Conservation (phyloP, 2,329 filamentous ascomycete genomes). For the Hypoxylon sp. region DNA sequence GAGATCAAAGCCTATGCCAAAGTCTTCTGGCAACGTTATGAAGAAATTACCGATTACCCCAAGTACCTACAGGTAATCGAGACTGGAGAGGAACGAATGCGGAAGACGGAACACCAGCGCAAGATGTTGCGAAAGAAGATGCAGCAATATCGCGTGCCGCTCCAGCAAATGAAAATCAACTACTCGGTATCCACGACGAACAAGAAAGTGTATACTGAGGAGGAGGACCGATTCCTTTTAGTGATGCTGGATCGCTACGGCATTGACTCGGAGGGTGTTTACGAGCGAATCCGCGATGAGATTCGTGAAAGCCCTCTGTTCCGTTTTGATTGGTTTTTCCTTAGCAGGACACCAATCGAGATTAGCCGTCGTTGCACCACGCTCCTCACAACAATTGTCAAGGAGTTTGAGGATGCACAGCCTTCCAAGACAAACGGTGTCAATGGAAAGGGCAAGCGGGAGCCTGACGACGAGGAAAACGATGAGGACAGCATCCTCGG, state of each 20-base stretch:
- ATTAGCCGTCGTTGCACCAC: constrained; percentile 93
- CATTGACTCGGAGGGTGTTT: constrained; percentile 87
- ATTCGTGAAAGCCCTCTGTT: constrained; percentile 94
- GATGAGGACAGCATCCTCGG: constrained; percentile 84
- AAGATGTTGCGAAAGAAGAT: constrained; percentile 96
- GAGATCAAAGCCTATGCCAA: constrained; percentile 93
- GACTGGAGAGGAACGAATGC: constrained; percentile 87
- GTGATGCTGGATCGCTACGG: constrained; percentile 93
- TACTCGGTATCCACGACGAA: constrained; percentile 99
- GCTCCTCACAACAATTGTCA: constrained; percentile 89
- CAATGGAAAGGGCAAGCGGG: constrained; percentile 78
- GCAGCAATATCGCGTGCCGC: constrained; percentile 92
- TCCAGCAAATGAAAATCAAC: constrained; percentile 98
- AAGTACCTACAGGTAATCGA: constrained; percentile 92
- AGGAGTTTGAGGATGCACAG: constrained; percentile 84
- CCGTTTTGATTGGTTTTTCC: constrained; percentile 99
- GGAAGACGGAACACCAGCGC: constrained; percentile 89
- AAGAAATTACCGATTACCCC: constrained; percentile 85
- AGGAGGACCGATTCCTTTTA: constrained; percentile 94
- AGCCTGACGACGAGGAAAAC: constrained; percentile 81
- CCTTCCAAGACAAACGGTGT: constrained; percentile 63
- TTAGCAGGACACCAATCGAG: constrained; percentile 91
- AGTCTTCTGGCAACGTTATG: constrained; percentile 95
- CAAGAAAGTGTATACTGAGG: constrained; percentile 99
- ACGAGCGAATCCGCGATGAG: constrained; percentile 95